Evolutionary conservation across 192 early-diverging fungal genomes (phyloP).

Genomic region (Coemansia sp.): DNA sequence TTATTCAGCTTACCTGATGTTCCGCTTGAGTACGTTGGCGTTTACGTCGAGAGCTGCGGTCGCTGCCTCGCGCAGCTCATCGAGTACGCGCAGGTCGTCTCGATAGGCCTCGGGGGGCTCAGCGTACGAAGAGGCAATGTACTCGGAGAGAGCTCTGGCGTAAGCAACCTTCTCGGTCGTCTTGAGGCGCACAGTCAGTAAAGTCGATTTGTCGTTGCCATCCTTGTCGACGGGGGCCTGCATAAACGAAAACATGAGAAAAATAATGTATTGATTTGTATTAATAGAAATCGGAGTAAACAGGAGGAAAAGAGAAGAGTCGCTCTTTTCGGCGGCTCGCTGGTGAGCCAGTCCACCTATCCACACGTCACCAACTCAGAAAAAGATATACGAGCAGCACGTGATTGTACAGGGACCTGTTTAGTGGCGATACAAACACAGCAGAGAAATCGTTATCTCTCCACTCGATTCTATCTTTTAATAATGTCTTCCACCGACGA

Average conservation of each 20-base stretch:
- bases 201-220: constrained; percentile 27
- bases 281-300: not conserved
- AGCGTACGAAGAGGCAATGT: constrained; percentile 75
- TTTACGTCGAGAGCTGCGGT: constrained; percentile 57
- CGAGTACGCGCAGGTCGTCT: constrained; percentile 80
- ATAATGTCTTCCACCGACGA: not conserved
- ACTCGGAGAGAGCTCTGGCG: constrained; percentile 53
- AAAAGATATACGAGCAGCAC: too few relatives aligned
- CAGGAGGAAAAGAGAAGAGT: not conserved
- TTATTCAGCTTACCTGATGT: constrained; percentile 37
- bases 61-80: constrained; percentile 71
- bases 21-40: constrained; percentile 64
- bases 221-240: constrained; percentile 27
- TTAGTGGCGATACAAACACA: too few relatives aligned
- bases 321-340: too few relatives aligned
- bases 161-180: constrained; percentile 38
- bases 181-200: constrained; percentile 39
- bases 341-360: too few relatives aligned
- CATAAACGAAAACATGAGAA: constrained; percentile 28
- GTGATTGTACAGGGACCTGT: too few relatives aligned
- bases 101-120: constrained; percentile 84
- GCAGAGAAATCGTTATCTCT: too few relatives aligned
- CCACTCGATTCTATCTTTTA: not conserved
- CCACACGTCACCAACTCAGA: not conserved
- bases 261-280: not conserved